Percentiles rank a stretch among this genome's conserved stretches.
These are phyloP conservation scores for Xylaria sp. DNA, from an alignment of 2,329 filamentous ascomycete genomes.

Conservation along the genomic window DNA sequence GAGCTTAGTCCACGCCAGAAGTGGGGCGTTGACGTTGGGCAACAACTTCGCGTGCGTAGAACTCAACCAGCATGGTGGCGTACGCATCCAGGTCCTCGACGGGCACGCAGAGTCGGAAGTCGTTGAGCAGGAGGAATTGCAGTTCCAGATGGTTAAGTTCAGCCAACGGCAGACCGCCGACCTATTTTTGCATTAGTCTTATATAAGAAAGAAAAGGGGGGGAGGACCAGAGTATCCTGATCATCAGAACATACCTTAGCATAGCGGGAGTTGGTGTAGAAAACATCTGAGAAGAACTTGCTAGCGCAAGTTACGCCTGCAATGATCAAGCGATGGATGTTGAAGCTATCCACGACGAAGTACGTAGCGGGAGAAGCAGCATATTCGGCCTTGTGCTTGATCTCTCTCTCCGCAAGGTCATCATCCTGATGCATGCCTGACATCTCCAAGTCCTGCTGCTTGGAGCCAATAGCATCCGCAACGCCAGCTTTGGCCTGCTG, in stretches of 20 bases:
- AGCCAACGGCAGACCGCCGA: constrained; percentile 83
- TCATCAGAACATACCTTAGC: constrained; percentile 68
- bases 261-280: constrained; percentile 98
- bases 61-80: constrained; percentile 96
- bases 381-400: constrained; percentile 24
- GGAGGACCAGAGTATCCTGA: not conserved
- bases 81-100: constrained; percentile 96
- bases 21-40: constrained; percentile 32
- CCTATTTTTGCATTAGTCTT: constrained; percentile 48
- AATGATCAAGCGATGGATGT: constrained; percentile 94
- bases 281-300: constrained; percentile 99
- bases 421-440: constrained; percentile 38
- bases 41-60: constrained; percentile 88
- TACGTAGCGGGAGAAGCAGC: constrained; percentile 44
- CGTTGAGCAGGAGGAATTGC: constrained; percentile 91
- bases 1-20: constrained; percentile 11
- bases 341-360: constrained; percentile 98
- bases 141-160: constrained; percentile 95
- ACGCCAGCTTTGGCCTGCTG: constrained; percentile 22
- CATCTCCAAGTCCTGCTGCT: constrained; percentile 35
- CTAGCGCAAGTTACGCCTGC: constrained; percentile 96
- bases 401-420: constrained; percentile 32
- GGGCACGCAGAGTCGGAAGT: constrained; percentile 87
- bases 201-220: not conserved
- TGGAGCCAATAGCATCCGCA: constrained; percentile 3